Evolutionary conservation across 192 early-diverging fungal genomes (phyloP), one percentile per base, ranked within the genome.

Genomic region (Backusella westeae): DNA sequence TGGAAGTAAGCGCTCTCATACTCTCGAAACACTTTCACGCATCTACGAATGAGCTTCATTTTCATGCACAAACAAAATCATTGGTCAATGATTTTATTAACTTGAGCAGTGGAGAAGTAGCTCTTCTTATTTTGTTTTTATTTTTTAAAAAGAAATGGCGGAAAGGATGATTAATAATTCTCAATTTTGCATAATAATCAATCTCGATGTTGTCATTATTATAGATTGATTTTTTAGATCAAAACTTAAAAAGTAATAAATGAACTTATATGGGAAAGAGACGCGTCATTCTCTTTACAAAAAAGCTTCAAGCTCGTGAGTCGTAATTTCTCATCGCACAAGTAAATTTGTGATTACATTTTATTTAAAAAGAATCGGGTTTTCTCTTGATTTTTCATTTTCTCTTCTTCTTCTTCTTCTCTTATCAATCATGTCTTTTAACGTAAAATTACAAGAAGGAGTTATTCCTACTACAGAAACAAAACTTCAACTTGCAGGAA

Each of bases 381-480:
- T 26, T 59, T 59, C 26, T 59, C 21, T 26, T 23, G 21, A 19
- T 59, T 26, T 26, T 23, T 4, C 1, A 32, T 56, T 2, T 59
- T 26, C 26, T 23, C 21, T 49, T 46, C 15, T 76, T 23, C 21
- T 49, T 46, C 15, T 76, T 52, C 29, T 53, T 34, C 4, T 38
- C 63, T 63, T 59, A 46, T 9, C 34, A 34, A 56, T 14, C 7
- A 75, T 75, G 74, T 6, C 68, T n/a, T 49, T 46, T 23, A 9
- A 6, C 36, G 41, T 68, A 26, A 76, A 76, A 21, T n/a, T 76
- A 23, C 67, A 70, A 23, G 35, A 53, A 46, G 74, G 38, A 26
- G 74, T 80, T 21, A 70, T 86, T 1, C 85, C 85, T 29, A 84
- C 83, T 0, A 41, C 46, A 38, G 79, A 84, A 35, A 86, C 85